Conservation (phyloP, 768 basidiomycete genomes). For the Hygrocybe coccinea region DNA sequence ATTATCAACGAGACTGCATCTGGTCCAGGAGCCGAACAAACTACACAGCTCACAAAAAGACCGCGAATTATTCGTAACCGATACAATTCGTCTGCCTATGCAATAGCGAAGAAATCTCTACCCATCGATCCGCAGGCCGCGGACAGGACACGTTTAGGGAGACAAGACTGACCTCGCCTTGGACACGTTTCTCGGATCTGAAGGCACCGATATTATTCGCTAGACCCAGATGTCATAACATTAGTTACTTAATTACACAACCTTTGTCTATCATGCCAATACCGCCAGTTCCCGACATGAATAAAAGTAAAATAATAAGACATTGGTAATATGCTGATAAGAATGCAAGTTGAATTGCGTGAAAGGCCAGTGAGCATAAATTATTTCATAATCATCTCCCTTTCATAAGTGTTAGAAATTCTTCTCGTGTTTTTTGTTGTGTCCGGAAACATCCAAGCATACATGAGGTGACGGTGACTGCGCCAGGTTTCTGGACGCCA, state of each 20-base stretch:
- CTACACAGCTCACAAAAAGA: slow-evolving; percentile 51
- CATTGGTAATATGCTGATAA: no score
- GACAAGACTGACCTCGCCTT: slow-evolving; percentile 43
- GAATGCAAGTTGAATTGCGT: slow-evolving; percentile 28
- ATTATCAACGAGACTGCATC: slow-evolving; percentile 30
- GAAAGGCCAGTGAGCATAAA: neutral
- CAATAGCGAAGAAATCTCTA: slow-evolving; percentile 52
- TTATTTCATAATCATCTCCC: slow-evolving; percentile 18
- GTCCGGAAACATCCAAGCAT: slow-evolving; percentile 98
- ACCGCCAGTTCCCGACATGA: no score
- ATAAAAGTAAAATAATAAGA: no score
- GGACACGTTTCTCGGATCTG: neutral
- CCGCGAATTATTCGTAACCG: slow-evolving; percentile 54
- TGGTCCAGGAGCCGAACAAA: slow-evolving; percentile 34
- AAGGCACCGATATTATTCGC: neutral
- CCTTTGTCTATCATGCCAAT: neutral
- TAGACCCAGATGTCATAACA: neutral
- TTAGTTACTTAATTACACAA: neutral
- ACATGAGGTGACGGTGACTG: slow-evolving; percentile 91
- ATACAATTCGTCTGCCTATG: slow-evolving; percentile 37
- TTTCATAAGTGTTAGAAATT: slow-evolving; percentile 87
- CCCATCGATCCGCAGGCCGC: slow-evolving; percentile 59
- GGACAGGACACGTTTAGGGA: slow-evolving; percentile 48
- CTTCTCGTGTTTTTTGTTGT: slow-evolving; percentile 98
- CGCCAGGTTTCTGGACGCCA: slow-evolving; percentile 97